These are phyloP conservation scores for Flueggea neowawraea DNA, from an alignment of 441 rosid genomes.

Conservation along the genomic window DNA sequence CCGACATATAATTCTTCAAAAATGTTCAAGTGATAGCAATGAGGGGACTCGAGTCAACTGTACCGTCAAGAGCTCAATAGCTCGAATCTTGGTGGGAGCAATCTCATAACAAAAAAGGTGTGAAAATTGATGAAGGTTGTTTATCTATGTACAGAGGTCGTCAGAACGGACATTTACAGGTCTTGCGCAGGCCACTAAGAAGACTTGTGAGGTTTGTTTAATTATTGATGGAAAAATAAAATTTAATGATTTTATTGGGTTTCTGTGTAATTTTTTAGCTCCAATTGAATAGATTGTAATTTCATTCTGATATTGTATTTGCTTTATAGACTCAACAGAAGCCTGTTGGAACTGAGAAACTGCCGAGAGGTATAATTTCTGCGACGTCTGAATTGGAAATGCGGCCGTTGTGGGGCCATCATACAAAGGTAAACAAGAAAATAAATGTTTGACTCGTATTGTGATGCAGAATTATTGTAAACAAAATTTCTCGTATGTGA, in stretches of 20 bases:
- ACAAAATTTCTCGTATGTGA: no score
- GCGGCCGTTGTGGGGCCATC: slow-evolving; percentile 58
- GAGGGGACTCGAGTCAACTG: no score
- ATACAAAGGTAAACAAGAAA: slow-evolving; percentile 25
- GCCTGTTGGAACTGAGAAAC: slow-evolving; percentile 44
- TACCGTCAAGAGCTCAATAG: no score
- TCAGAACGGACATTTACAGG: slow-evolving; percentile 34
- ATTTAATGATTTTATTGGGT: neutral
- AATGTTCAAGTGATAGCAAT: no score
- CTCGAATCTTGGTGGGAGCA: no score
- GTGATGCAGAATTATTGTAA: no score
- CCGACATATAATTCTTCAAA: no score
- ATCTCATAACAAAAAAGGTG: neutral
- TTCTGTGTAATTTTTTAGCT: neutral
- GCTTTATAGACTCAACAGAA: slow-evolving; percentile 27
- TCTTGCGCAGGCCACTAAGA: slow-evolving; percentile 16
- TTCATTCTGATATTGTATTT: no score
- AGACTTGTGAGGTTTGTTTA: slow-evolving; percentile 48
- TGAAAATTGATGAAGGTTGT: neutral
- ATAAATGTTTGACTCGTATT: no score
- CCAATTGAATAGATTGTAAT: neutral
- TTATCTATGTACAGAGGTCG: slow-evolving; percentile 37
- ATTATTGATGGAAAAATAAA: neutral
- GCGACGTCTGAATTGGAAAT: slow-evolving; percentile 69
- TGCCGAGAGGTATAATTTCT: slow-evolving; percentile 74